phyloP scores from a whole-genome alignment of 73 alveolate genomes.

The Paramecium octaurelia region DNA sequence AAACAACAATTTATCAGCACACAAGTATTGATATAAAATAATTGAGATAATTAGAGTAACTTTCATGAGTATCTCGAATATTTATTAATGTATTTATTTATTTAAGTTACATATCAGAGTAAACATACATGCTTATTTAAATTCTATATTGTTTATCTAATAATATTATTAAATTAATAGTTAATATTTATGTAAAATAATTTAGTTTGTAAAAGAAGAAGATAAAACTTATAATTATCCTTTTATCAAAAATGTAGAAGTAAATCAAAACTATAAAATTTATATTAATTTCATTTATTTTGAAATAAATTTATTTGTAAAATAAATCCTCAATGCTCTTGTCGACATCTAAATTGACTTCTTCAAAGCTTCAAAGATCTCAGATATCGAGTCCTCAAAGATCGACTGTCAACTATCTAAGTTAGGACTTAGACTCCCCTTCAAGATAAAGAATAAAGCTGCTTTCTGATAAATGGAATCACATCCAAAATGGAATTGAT shows the following conservation, averaged over 20 bases:
- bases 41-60: neutral
- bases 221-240: neutral
- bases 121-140: neutral
- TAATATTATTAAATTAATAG: neutral
- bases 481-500: slow-evolving; percentile 48
- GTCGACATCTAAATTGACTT: neutral
- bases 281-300: neutral
- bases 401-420: neutral
- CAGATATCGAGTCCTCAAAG: slow-evolving; percentile 37
- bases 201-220: neutral
- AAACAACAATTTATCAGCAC: neutral
- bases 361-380: neutral
- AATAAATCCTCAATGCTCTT: neutral
- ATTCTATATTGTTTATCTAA: neutral
- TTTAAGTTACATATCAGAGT: neutral
- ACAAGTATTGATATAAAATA: neutral
- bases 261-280: neutral
- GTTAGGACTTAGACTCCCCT: slow-evolving; percentile 40
- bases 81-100: neutral
- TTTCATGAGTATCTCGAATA: neutral
- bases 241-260: neutral
- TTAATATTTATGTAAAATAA: neutral
- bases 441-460: slow-evolving; percentile 2
- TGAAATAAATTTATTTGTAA: neutral
- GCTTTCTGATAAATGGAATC: slow-evolving; percentile 46